These are phyloP conservation scores for Penicillium roqueforti DNA, from an alignment of 495 filamentous ascomycete genomes.

Conservation along the genomic window DNA sequence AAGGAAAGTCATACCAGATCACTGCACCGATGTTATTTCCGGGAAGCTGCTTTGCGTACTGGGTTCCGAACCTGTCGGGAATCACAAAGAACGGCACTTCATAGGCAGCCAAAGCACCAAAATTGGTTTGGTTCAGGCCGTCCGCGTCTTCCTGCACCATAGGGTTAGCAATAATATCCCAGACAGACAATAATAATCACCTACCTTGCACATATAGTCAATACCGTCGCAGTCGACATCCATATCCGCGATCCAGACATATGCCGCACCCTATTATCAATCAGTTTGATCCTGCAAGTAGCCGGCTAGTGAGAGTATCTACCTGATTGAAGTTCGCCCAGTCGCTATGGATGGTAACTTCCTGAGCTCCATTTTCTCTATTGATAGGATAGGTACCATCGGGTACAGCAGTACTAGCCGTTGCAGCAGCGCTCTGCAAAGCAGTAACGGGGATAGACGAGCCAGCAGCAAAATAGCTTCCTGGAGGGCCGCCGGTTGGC, in stretches of 20 bases:
- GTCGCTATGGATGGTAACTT: slow-evolving; percentile 32
- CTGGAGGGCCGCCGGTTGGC: slow-evolving; percentile 25
- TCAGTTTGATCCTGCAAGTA: neutral
- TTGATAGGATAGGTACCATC: slow-evolving; percentile 27
- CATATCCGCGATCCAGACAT: slow-evolving; percentile 37
- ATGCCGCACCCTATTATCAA: slow-evolving; percentile 29
- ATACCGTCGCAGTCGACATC: slow-evolving; percentile 41
- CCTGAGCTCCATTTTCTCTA: slow-evolving; percentile 9
- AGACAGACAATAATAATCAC: neutral
- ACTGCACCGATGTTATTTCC: slow-evolving; percentile 39
- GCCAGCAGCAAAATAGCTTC: slow-evolving; percentile 29
- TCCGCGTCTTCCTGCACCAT: slow-evolving; percentile 31
- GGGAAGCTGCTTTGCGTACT: slow-evolving; percentile 21
- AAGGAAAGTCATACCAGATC: slow-evolving; percentile 28
- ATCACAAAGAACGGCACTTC: slow-evolving; percentile 40
- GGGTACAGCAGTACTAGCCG: slow-evolving; percentile 22
- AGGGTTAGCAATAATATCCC: neutral
- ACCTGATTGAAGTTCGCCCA: slow-evolving; percentile 28
- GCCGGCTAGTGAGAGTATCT: neutral
- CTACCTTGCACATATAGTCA: slow-evolving; percentile 31
- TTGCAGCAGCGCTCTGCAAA: slow-evolving; percentile 25
- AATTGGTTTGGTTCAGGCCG: slow-evolving; percentile 31
- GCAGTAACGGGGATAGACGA: slow-evolving; percentile 24
- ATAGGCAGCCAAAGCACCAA: slow-evolving; percentile 36
- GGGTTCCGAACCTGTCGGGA: slow-evolving; percentile 27